These are phyloP conservation scores for Panicum hallii DNA, from an alignment of 202 grass and related monocot species.

Conservation along the genomic window DNA sequence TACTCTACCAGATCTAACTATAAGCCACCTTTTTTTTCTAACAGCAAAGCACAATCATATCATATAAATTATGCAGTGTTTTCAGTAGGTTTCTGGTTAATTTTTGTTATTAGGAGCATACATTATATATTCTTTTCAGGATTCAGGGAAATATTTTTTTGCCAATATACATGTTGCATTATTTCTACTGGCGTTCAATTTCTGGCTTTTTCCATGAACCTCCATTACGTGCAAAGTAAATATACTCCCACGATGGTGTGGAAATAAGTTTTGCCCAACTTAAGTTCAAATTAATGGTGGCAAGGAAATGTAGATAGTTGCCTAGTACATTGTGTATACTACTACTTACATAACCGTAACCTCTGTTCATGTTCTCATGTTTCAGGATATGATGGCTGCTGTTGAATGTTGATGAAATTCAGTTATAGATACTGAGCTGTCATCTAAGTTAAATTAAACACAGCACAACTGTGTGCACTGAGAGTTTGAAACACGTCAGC, in stretches of 20 bases:
- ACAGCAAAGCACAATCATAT: neutral
- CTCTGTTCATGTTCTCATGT: slow-evolving; percentile 20
- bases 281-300: slow-evolving; percentile 6
- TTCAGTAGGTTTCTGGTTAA: neutral
- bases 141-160: neutral
- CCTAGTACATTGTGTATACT: neutral
- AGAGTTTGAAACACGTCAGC: slow-evolving; percentile 15
- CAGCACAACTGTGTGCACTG: neutral
- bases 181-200: neutral
- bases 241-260: neutral
- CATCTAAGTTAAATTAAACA: slow-evolving; percentile 41
- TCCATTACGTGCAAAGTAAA: neutral
- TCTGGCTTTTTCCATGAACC: neutral
- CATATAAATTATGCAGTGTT: neutral
- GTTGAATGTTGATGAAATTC: slow-evolving; percentile 26
- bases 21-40: neutral
- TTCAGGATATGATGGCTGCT: slow-evolving; percentile 32
- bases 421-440: slow-evolving; percentile 1
- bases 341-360: slow-evolving; percentile 9
- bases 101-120: neutral
- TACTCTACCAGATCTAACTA: neutral
- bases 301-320: neutral
- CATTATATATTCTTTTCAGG: neutral
- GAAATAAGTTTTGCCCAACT: neutral
- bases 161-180: neutral